Evolutionary conservation across 352 stramenopile species (phyloP).

Genomic region (Phytopythium boreale): DNA sequence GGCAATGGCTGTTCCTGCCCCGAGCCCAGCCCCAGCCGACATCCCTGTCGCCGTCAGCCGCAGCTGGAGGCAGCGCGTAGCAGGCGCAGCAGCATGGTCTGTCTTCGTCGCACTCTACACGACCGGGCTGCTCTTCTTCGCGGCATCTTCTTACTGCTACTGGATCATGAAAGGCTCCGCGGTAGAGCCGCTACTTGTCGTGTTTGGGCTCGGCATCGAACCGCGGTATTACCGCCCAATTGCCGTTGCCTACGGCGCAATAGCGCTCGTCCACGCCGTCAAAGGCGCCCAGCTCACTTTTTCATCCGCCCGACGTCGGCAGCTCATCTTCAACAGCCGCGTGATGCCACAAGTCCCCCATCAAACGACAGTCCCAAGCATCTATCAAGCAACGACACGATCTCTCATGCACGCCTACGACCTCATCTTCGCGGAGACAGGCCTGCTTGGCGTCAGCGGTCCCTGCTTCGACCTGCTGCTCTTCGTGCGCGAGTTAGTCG

Average conservation of each 20-base stretch:
- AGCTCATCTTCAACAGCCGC: neutral
- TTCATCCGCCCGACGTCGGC: too few species aligned
- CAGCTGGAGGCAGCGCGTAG: neutral
- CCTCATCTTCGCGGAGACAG: neutral
- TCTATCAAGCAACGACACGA: neutral
- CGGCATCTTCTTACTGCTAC: neutral
- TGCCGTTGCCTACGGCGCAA: too few species aligned
- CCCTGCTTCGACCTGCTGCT: conserved; percentile 26
- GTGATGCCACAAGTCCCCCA: neutral
- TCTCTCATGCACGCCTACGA: neutral
- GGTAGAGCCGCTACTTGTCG: neutral
- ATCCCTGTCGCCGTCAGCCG: neutral
- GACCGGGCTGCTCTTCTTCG: neutral
- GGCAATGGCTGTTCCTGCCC: neutral
- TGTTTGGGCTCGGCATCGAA: too few species aligned
- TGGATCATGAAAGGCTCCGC: neutral
- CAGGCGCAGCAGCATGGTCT: neutral
- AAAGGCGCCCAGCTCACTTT: too few species aligned
- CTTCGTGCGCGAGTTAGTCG: conserved; percentile 5
- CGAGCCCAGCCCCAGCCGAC: neutral
- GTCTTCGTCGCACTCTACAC: neutral
- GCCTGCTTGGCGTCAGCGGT: conserved; percentile 24
- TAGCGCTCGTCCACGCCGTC: too few species aligned
- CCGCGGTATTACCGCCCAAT: too few species aligned
- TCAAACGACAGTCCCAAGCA: neutral